Percentiles rank a stretch among this genome's conserved stretches.
Conservation (phyloP, 208 protist genomes). For the Crithidia expoeki region DNA sequence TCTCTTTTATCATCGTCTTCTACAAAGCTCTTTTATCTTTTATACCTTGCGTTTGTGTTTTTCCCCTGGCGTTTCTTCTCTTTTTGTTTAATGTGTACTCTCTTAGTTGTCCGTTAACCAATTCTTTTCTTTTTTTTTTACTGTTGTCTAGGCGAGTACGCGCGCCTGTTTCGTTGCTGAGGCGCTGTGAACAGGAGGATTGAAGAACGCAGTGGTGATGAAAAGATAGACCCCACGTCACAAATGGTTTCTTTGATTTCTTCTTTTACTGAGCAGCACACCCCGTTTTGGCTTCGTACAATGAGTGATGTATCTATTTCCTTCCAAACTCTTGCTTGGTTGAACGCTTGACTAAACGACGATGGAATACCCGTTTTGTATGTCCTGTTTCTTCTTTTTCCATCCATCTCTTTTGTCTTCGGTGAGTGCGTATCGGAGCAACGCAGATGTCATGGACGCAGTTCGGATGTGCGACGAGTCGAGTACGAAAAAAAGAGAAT, state of each 20-base stretch:
- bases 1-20: constrained; percentile 11
- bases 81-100: constrained; percentile 11
- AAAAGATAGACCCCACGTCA: too few species aligned
- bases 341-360: not conserved
- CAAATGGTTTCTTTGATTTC: constrained; percentile 3
- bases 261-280: constrained; percentile 1
- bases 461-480: not conserved
- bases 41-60: constrained; percentile 10
- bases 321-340: constrained; percentile 8
- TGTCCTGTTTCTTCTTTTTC: not conserved
- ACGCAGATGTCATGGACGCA: not conserved
- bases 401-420: not conserved
- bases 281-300: constrained; percentile 3
- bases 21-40: constrained; percentile 16
- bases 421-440: not conserved
- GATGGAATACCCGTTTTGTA: not conserved
- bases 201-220: too few species aligned
- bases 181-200: too few species aligned
- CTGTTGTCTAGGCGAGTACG: not conserved
- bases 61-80: constrained; percentile 22
- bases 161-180: too few species aligned
- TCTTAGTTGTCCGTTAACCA: not conserved
- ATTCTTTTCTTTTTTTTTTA: not conserved
- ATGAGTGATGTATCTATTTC: constrained; percentile 20
- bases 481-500: too few species aligned